Evolutionary conservation across 148 eudicot genomes (phyloP).

Genomic region (Linanthus parryae): DNA sequence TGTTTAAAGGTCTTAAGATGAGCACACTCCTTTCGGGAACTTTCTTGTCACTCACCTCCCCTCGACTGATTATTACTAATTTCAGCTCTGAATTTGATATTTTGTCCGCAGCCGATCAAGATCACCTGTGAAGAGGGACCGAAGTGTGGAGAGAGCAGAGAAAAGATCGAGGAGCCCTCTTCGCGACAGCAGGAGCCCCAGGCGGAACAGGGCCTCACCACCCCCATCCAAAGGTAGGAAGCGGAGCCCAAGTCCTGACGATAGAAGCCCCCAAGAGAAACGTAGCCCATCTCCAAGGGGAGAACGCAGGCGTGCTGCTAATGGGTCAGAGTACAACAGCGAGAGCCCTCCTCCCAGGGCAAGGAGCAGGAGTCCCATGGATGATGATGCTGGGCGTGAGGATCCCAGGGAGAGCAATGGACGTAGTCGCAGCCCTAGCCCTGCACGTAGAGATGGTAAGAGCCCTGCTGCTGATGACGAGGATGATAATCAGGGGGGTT

Average conservation of each 20-base stretch:
- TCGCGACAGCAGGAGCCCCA: conserved; percentile 37
- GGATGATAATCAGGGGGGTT: conserved; percentile 19
- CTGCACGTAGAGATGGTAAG: conserved; percentile 25
- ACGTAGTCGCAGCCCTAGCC: conserved; percentile 28
- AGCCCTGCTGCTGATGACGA: conserved; percentile 39
- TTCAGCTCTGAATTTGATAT: too few relatives aligned
- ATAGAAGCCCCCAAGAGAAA: conserved; percentile 29
- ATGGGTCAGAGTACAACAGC: conserved; percentile 32
- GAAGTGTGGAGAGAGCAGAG: conserved; percentile 30
- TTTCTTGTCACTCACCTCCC: too few relatives aligned
- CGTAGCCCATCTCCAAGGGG: conserved; percentile 37
- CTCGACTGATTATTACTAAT: too few relatives aligned
- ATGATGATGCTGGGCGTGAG: conserved; percentile 22
- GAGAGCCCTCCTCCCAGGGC: conserved; percentile 41
- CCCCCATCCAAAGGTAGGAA: conserved; percentile 27
- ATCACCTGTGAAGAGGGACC: conserved; percentile 45
- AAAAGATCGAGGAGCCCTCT: conserved; percentile 43
- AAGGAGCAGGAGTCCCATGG: conserved; percentile 43
- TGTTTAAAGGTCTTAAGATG: too few relatives aligned
- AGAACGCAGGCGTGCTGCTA: conserved; percentile 29
- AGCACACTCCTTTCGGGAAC: too few relatives aligned
- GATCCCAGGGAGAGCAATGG: conserved; percentile 26
- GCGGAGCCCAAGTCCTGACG: conserved; percentile 32
- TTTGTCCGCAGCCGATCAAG: conserved; percentile 58
- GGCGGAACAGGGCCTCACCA: conserved; percentile 46